Percentiles rank a stretch among this genome's conserved stretches.
Evolutionary conservation across 1,284 basidiomycete species (phyloP).

Genomic region (Apiotrichum gamsii): DNA sequence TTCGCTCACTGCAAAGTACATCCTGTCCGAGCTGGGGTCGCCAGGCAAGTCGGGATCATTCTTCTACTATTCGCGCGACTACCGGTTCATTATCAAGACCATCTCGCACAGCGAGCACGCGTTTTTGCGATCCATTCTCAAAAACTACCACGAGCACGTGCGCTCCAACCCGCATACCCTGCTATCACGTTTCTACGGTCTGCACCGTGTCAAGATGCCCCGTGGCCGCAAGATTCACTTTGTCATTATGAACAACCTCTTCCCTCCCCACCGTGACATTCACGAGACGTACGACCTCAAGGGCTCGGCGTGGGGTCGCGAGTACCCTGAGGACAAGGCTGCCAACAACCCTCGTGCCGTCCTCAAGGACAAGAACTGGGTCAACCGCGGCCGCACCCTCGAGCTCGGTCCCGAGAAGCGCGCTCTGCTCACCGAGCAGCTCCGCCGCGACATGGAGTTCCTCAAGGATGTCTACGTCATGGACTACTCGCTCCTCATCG

Average conservation of each 20-base stretch:
- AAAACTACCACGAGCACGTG: slow-evolving; percentile 80
- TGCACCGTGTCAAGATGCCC: slow-evolving; percentile 95
- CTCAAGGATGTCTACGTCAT: slow-evolving; percentile 79
- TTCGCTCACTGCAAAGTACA: slow-evolving; percentile 94
- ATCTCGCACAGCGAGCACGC: slow-evolving; percentile 92
- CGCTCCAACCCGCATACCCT: slow-evolving; percentile 89
- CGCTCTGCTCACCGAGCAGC: slow-evolving; percentile 80
- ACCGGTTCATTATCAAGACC: slow-evolving; percentile 99
- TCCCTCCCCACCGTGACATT: slow-evolving; percentile 93
- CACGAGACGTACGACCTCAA: slow-evolving; percentile 98
- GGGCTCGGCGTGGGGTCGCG: slow-evolving; percentile 82
- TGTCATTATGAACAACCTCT: slow-evolving; percentile 99
- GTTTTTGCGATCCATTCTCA: slow-evolving; percentile 79
- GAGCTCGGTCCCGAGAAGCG: slow-evolving; percentile 92
- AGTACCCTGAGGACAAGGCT: slow-evolving; percentile 81
- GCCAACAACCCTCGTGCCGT: slow-evolving; percentile 75
- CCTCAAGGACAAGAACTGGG: slow-evolving; percentile 96
- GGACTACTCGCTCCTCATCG: slow-evolving; percentile 93
- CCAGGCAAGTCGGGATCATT: slow-evolving; percentile 98
- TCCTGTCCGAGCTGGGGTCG: slow-evolving; percentile 94
- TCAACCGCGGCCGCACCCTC: slow-evolving; percentile 67
- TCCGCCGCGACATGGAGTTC: slow-evolving; percentile 78
- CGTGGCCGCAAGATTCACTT: slow-evolving; percentile 94
- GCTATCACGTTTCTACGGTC: slow-evolving; percentile 87
- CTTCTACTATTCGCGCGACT: slow-evolving; percentile 98